These are phyloP conservation scores for Penicillium goetzii DNA, from an alignment of 495 filamentous ascomycete species.

Conservation along the genomic window DNA sequence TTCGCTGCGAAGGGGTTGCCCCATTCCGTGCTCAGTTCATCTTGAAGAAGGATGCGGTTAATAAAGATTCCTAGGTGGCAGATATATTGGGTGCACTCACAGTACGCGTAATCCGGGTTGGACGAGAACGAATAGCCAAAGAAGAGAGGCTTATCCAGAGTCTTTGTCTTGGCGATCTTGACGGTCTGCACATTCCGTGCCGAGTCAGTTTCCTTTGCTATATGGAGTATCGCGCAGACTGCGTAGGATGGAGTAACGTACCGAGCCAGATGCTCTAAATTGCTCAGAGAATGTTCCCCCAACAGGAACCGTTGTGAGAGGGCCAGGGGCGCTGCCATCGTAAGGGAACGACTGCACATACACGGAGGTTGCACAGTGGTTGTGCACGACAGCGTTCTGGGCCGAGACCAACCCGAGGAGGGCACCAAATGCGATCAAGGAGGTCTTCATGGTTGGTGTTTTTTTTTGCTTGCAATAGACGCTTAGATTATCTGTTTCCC, in stretches of 20 bases:
- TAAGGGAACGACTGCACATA: conserved; percentile 39
- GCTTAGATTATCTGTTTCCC: conserved; percentile 19
- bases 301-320: conserved; percentile 34
- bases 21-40: conserved; percentile 37
- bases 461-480: conserved; percentile 23
- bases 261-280: conserved; percentile 33
- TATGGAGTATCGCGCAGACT: conserved; percentile 8
- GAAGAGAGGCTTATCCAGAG: conserved; percentile 31
- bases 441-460: conserved; percentile 31
- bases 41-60: conserved; percentile 23
- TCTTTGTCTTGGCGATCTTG: conserved; percentile 37
- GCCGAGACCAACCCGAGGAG: conserved; percentile 31
- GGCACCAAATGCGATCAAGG: conserved; percentile 26
- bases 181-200: conserved; percentile 30
- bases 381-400: conserved; percentile 35
- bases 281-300: conserved; percentile 33
- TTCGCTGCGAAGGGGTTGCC: conserved; percentile 36
- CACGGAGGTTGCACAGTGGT: conserved; percentile 31
- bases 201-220: conserved; percentile 19
- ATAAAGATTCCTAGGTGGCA: conserved; percentile 10
- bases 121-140: conserved; percentile 38
- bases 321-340: conserved; percentile 34
- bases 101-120: conserved; percentile 37
- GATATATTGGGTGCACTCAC: conserved; percentile 27
- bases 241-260: conserved; percentile 24